These are phyloP conservation scores for Russula griseocarnosa DNA, from an alignment of 768 basidiomycete genomes.

Conservation along the genomic window DNA sequence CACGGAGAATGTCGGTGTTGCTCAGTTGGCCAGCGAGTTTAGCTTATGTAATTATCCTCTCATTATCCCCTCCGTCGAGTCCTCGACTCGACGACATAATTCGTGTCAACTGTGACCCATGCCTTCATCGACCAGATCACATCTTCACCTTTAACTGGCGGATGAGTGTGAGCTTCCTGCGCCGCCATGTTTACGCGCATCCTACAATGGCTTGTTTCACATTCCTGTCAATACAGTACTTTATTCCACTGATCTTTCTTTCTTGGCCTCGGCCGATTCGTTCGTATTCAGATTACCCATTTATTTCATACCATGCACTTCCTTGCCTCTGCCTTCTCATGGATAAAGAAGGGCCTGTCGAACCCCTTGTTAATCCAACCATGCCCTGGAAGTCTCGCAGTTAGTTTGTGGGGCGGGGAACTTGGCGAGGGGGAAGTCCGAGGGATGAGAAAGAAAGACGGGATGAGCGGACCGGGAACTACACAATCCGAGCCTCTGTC, in stretches of 20 bases:
- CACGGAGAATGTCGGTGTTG: conserved; percentile 20
- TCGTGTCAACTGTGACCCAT: too few relatives aligned
- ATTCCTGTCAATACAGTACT: too few relatives aligned
- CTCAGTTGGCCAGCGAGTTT: conserved; percentile 23
- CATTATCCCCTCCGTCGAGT: too few relatives aligned
- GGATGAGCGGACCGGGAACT: conserved; percentile 19
- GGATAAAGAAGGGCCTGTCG: too few relatives aligned
- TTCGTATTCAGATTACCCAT: conserved; percentile 47
- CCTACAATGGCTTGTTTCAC: conserved; percentile 37
- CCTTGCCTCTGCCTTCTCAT: conserved; percentile 32
- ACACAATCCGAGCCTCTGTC: not conserved
- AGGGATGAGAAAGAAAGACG: too few relatives aligned
- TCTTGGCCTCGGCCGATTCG: not conserved
- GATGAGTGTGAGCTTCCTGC: conserved; percentile 53
- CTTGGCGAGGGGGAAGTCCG: too few relatives aligned
- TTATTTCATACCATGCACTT: conserved; percentile 64
- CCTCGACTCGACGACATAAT: too few relatives aligned
- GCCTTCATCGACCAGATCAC: not conserved
- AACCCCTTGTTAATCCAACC: too few relatives aligned
- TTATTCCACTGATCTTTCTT: too few relatives aligned
- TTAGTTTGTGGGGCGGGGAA: too few relatives aligned
- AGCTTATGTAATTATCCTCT: conserved; percentile 23
- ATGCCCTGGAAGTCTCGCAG: too few relatives aligned
- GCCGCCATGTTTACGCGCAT: conserved; percentile 52
- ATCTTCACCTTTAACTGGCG: conserved; percentile 36